Evolutionary conservation across 2,329 filamentous ascomycete species (phyloP).

Genomic region (Botryotinia globosa): DNA sequence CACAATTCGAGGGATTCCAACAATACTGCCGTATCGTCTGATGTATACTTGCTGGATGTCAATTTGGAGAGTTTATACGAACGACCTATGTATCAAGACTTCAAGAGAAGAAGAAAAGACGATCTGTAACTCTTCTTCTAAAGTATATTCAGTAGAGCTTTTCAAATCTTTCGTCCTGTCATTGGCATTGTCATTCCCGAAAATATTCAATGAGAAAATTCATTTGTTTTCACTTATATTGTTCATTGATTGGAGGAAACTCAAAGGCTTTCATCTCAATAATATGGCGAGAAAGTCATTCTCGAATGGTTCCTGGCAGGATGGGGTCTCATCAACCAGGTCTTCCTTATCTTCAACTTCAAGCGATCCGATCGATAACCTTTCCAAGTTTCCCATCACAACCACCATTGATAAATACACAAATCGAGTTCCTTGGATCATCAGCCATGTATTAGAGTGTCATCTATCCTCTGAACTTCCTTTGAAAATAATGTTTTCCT

Average conservation of each 20-base stretch:
- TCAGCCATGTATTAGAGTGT: conserved; percentile 30
- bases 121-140: background rate
- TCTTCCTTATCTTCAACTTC: conserved; percentile 16
- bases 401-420: conserved; percentile 17
- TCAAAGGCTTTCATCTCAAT: background rate
- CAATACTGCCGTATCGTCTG: background rate
- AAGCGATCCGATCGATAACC: background rate
- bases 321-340: background rate
- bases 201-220: background rate
- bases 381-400: conserved; percentile 17
- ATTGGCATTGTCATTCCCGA: background rate
- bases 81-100: background rate
- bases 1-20: background rate
- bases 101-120: background rate
- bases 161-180: background rate
- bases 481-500: conserved; percentile 35
- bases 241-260: background rate
- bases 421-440: conserved; percentile 29
- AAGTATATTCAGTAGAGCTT: background rate
- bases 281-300: conserved; percentile 1
- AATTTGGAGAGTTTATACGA: background rate
- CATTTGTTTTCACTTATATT: background rate
- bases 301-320: conserved; percentile 1
- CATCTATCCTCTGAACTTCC: conserved; percentile 27
- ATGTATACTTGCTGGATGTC: background rate